Conservation (phyloP, 78 protist genomes). For the Paulinella micropora region DNA sequence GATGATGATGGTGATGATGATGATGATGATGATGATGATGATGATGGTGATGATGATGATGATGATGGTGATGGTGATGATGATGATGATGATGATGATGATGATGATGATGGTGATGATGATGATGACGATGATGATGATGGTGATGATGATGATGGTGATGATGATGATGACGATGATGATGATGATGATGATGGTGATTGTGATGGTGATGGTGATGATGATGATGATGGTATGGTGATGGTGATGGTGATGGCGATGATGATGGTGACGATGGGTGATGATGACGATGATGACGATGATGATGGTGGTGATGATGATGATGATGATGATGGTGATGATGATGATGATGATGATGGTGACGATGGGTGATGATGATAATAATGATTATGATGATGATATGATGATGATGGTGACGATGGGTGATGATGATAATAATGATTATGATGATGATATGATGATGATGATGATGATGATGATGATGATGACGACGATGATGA, state of each 20-base stretch:
- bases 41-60: not conserved
- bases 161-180: not conserved
- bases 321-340: not conserved
- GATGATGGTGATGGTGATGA: not conserved
- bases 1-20: not conserved
- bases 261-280: no score
- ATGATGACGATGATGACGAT: no score
- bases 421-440: no score
- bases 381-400: no score
- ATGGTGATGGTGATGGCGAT: no score
- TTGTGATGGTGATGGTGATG: no score
- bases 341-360: not conserved
- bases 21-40: not conserved
- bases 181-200: not conserved
- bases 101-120: not conserved
- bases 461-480: no score
- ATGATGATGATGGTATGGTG: not conserved
- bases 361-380: no score
- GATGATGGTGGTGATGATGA: not conserved
- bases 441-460: no score
- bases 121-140: not conserved
- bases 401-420: no score
- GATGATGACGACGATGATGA: no score
- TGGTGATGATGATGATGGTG: no score
- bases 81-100: not conserved